Evolutionary conservation across 1,139 yeast species (phyloP).

Genomic region (Kodamaea anthophila): DNA sequence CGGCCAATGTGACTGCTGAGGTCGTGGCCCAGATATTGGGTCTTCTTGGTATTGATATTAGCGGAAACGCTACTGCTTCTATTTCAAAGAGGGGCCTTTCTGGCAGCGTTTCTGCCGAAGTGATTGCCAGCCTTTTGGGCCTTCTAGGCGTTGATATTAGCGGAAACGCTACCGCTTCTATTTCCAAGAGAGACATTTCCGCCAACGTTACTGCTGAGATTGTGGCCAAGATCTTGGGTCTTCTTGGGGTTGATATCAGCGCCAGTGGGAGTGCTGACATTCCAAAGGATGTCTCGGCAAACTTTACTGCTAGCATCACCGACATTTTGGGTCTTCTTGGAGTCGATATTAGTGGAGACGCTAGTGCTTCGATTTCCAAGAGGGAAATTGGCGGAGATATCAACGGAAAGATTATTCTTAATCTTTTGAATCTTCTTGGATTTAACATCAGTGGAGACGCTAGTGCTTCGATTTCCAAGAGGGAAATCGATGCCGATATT

Average conservation of each 20-base stretch:
- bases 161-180: conserved; percentile 3
- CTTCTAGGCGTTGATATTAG: conserved; percentile 1
- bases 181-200: conserved; percentile 5
- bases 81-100: conserved; percentile 4
- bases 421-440: conserved; percentile 3
- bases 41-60: conserved; percentile 5
- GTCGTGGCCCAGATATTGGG: conserved; percentile 6
- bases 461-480: conserved; percentile 4
- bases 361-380: conserved; percentile 8
- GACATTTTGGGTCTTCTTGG: conserved; percentile 6
- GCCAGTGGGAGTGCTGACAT: conserved; percentile 8
- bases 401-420: conserved; percentile 4
- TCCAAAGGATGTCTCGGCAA: conserved; percentile 18
- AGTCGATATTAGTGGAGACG: conserved; percentile 3
- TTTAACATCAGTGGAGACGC: conserved; percentile 3
- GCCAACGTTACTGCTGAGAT: conserved; percentile 4
- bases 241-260: conserved; percentile 6
- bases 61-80: conserved; percentile 5
- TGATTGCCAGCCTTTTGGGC: conserved; percentile 4
- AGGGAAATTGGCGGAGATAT: conserved; percentile 17
- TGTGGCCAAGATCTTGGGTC: conserved; percentile 6
- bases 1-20: conserved; percentile 11
- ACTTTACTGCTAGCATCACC: conserved; percentile 16
- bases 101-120: conserved; percentile 3
- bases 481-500: conserved; percentile 3